Base-by-base conservation (phyloP, 2,329 filamentous ascomycete genomes). In the Ramularia collo-cygni region DNA sequence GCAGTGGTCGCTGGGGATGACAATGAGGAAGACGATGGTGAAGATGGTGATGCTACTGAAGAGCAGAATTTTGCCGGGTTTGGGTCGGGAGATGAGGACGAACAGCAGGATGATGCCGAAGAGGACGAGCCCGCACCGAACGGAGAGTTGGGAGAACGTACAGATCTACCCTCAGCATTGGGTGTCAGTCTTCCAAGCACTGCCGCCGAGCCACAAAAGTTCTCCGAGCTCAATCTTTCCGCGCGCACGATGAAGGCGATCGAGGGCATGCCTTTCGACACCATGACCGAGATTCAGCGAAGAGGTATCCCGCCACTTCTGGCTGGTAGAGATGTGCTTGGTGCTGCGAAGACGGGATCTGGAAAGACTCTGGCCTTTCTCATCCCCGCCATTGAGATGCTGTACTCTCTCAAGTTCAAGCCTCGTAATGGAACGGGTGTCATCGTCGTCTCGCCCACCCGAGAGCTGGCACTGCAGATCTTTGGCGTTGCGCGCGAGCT, bases 321-420 rank as follows among this genome's bases (percentile, higher is more conserved):
- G 44, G 87, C 89, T 29, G 92, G 92, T 48, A 81, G 84, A 60
- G 90, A 96, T 67, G 85, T 96, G 15, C 76, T 98, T 31, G 92
- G 92, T 56, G 90, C 90, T 21, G 92, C 92, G 36, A 96, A 96
- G 73, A 95, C 89, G 3, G 89, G 89, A 30, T 93, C 86, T 15
- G 92, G 92, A 61, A 98, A 98, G 72, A 98, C 92, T 1, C 67
- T 96, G 45, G 83, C 90, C 3, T 98, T 98, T 67, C 71, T 98
- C 46, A 89, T 96, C 42, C 92, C 92, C 13, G 89, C 89, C 2
- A 75, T 96, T 28, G 92, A 96, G 68, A 93, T 95, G 80, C 75
- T 98, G 45, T 81, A 81, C 59, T 81, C 88, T 12, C 74, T 98
- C 55, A 79, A 83, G 47, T 96, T 95, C 75, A 96, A 96, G 71